A percentile compares a stretch with the other conserved stretches of the same genome.
These are phyloP conservation scores for Metarhizium robertsii DNA, from an alignment of 2,329 filamentous ascomycete genomes.

Conservation along the genomic window DNA sequence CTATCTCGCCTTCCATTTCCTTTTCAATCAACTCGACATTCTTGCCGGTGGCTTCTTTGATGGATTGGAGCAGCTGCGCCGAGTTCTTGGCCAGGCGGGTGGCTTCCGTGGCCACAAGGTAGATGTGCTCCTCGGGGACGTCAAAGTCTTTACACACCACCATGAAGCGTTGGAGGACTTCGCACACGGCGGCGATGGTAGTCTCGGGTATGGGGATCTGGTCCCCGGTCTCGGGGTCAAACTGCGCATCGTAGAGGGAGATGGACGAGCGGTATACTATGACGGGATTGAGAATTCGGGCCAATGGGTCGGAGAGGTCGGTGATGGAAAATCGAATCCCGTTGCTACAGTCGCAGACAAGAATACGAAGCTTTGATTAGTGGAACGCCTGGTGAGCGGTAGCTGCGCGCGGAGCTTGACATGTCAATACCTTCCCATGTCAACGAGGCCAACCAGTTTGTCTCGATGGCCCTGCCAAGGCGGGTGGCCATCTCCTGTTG, in stretches of 20 bases:
- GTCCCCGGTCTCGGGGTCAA: slow-evolving; percentile 19
- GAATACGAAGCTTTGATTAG: background rate
- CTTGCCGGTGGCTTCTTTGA: slow-evolving; percentile 49
- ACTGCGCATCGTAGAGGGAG: slow-evolving; percentile 23
- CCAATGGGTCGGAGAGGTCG: slow-evolving; percentile 33
- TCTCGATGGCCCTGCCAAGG: slow-evolving; percentile 21
- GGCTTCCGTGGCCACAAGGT: slow-evolving; percentile 23
- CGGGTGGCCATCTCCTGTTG: slow-evolving; percentile 10
- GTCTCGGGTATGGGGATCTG: slow-evolving; percentile 20
- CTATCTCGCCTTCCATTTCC: slow-evolving; percentile 56
- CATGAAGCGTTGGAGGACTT: slow-evolving; percentile 18
- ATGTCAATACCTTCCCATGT: slow-evolving; percentile 26
- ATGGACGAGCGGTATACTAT: slow-evolving; percentile 21
- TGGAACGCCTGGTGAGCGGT: no score
- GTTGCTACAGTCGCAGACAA: slow-evolving; percentile 36
- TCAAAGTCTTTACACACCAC: slow-evolving; percentile 19
- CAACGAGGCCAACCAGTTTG: slow-evolving; percentile 24
- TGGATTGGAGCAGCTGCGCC: slow-evolving; percentile 20
- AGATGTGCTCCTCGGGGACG: slow-evolving; percentile 15
- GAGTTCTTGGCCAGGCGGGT: slow-evolving; percentile 22
- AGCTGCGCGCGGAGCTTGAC: background rate
- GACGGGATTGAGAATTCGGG: slow-evolving; percentile 48
- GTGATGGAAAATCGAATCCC: slow-evolving; percentile 62
- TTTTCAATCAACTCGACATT: slow-evolving; percentile 52
- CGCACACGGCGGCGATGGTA: slow-evolving; percentile 17